phyloP scores from a whole-genome alignment of 1,284 basidiomycete species.

The Puccinia horiana region DNA sequence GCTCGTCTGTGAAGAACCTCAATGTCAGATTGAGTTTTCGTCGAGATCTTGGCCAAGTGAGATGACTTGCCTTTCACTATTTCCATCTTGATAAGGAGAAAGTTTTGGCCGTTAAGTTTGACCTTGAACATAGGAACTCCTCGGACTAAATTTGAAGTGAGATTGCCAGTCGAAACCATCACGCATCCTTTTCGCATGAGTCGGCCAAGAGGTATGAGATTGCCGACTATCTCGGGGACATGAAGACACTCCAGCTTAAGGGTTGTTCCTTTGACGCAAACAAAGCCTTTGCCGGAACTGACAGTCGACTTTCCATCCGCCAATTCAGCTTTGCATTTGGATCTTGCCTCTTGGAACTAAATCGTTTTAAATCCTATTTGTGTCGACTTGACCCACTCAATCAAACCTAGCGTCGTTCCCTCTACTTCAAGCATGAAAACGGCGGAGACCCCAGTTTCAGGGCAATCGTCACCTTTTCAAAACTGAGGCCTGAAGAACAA shows the following conservation, averaged over 20 bases:
- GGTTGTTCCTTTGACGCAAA: neutral
- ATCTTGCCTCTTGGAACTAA: too few relatives aligned
- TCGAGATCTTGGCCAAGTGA: neutral
- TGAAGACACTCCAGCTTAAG: neutral
- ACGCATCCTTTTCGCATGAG: neutral
- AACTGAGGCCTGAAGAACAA: too few relatives aligned
- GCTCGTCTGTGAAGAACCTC: neutral
- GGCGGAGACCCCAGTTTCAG: too few relatives aligned
- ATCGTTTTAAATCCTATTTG: too few relatives aligned
- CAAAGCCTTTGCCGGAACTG: neutral
- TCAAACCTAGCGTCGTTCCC: too few relatives aligned
- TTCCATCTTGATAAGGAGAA: neutral
- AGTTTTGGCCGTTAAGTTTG: neutral
- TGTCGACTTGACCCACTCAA: too few relatives aligned
- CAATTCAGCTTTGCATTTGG: neutral
- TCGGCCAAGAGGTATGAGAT: neutral
- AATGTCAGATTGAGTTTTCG: neutral
- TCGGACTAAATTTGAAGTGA: neutral
- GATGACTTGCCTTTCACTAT: neutral
- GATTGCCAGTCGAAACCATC: neutral
- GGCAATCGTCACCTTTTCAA: too few relatives aligned
- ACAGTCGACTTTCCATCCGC: neutral
- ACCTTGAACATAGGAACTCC: neutral
- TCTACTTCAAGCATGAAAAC: too few relatives aligned
- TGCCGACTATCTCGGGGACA: conserved; percentile 1